Evolutionary conservation across 495 filamentous ascomycete species (phyloP), one percentile per base, ranked within the genome.

Genomic region (Aspergillus sclerotioniger): DNA sequence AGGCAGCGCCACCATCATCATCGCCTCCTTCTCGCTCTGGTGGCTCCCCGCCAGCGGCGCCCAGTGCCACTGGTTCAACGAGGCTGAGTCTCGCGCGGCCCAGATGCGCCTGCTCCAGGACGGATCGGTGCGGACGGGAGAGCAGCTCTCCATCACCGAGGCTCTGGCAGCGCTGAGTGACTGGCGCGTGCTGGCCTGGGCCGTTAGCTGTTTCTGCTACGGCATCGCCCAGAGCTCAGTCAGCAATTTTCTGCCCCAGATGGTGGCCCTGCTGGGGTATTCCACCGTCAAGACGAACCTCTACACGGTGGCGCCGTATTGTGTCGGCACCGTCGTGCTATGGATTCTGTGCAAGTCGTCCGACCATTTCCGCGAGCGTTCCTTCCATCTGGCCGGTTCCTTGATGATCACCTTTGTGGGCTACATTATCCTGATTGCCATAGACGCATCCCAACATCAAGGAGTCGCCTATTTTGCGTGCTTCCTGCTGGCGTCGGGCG

Each of bases 401-500:
- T 90, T 90, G 66, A 62, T 84, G 8, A 81, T 90, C 63, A 88
- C 88, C 0, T 87, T 90, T 53, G 75, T 83, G 45, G 88, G 88
- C 3, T 86, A 90, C 68, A 77, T 89, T 51, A 88, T 90, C 64
- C 89, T 85, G 53, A 84, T 84, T 0, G 74, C 81, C 12, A 86
- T 90, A 54, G 67, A 74, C 52, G 85, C 87, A 5, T 62, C 80
- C 50, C 39, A 68, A 0, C 67, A 85, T 31, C 67, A 83, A 8
- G 74, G 81, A 43, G 76, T 90, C 4, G 87, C 87, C 4, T 91
- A 91, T 55, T 90, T 87, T 51, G 86, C 87, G 13, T 82, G 78
- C 13, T 91, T 90, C 64, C 88, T 90, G 86, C 90, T 91, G 86
- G 86, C 84, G n/a, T 90, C 59, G 85, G 78, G 78, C 9, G 80